phyloP scores from a whole-genome alignment of 305 asterid genomes.

The Lippia alba region DNA sequence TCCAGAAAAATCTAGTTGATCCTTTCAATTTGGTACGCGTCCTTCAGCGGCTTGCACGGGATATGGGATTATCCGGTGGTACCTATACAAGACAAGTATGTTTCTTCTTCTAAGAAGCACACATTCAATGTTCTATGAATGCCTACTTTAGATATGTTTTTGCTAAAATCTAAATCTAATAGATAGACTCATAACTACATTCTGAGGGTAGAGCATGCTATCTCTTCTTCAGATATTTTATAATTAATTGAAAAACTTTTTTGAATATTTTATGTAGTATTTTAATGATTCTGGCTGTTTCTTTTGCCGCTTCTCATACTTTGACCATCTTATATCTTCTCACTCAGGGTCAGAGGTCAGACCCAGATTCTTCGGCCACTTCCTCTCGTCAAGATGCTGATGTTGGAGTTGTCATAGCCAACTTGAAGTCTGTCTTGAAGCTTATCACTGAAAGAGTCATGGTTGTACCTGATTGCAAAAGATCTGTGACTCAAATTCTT shows the following conservation, averaged over 20 bases:
- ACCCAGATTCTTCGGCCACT: constrained; percentile 93
- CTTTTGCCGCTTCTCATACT: constrained; percentile 18
- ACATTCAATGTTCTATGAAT: constrained; percentile 28
- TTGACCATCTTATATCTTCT: constrained; percentile 35
- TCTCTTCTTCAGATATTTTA: constrained; percentile 28
- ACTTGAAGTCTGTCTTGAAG: constrained; percentile 83
- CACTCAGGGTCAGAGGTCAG: constrained; percentile 88
- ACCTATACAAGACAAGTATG: constrained; percentile 86
- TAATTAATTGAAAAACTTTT: constrained; percentile 13
- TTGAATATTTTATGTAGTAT: constrained; percentile 19
- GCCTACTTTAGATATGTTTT: constrained; percentile 9
- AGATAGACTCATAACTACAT: constrained; percentile 25
- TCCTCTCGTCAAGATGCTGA: constrained; percentile 99
- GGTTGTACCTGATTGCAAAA: constrained; percentile 92
- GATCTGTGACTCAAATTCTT: constrained; percentile 82
- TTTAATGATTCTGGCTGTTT: constrained; percentile 1
- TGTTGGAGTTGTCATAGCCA: constrained; percentile 82
- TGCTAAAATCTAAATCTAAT: constrained; percentile 4
- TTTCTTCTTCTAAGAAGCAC: constrained; percentile 32
- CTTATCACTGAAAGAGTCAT: constrained; percentile 88
- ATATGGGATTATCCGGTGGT: constrained; percentile 83
- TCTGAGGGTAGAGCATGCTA: constrained; percentile 27
- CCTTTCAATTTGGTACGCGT: constrained; percentile 87
- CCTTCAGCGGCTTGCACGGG: constrained; percentile 97
- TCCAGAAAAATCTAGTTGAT: constrained; percentile 88